phyloP scores from a whole-genome alignment of 73 alveolate species.

The Tetrahymena borealis region DNA sequence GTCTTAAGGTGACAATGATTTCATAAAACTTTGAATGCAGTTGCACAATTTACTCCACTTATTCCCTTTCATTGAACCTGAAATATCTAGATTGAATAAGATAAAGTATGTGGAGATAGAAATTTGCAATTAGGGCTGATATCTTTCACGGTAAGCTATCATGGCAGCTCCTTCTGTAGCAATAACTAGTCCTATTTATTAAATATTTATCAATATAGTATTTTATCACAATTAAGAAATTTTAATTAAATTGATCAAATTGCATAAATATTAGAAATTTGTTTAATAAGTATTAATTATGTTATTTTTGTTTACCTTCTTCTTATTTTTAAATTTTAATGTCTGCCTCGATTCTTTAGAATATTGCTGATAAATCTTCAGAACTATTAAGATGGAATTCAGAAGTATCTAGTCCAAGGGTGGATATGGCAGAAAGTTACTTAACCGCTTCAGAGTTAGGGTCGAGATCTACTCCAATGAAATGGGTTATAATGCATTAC shows the following conservation, averaged over 20 bases:
- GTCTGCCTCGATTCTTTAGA: background rate
- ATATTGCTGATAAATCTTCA: background rate
- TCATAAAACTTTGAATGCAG: background rate
- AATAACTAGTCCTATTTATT: background rate
- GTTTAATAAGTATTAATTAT: too few species aligned
- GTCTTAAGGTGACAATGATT: background rate
- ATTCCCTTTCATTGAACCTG: background rate
- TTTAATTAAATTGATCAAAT: too few species aligned
- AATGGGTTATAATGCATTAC: background rate
- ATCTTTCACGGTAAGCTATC: background rate
- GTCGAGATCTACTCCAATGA: background rate
- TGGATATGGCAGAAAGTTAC: background rate
- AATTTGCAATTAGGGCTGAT: background rate
- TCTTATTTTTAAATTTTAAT: too few species aligned
- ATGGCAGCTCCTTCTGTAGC: background rate
- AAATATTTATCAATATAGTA: too few species aligned
- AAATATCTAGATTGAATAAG: background rate
- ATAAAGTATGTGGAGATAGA: background rate
- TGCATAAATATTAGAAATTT: too few species aligned
- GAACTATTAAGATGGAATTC: background rate
- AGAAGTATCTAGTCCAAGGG: background rate
- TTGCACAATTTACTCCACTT: background rate
- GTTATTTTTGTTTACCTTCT: too few species aligned
- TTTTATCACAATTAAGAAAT: too few species aligned
- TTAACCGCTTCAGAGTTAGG: background rate